Percentiles rank a stretch among this genome's conserved stretches.
phyloP scores from a whole-genome alignment of 805 yeast genomes.

The Candida peoriensis region DNA sequence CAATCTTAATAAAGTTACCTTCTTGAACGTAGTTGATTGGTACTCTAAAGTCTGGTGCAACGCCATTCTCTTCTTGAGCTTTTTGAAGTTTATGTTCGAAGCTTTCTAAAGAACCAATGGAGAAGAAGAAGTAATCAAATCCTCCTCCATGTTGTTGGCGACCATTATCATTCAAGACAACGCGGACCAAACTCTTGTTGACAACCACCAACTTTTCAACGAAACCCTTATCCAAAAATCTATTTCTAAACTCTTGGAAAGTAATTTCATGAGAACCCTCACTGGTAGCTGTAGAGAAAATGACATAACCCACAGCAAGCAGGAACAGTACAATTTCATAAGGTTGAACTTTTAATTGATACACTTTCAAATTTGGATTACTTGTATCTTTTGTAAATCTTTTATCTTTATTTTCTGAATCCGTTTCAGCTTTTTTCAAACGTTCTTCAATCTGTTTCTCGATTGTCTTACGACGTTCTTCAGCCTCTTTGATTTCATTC shows the following conservation, averaged over 20 bases:
- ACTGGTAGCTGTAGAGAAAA: conserved; percentile 23
- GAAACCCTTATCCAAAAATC: conserved; percentile 68
- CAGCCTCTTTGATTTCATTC: conserved; percentile 14
- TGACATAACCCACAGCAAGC: conserved; percentile 28
- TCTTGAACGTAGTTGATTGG: conserved; percentile 74
- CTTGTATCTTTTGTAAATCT: conserved; percentile 21
- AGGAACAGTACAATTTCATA: conserved; percentile 30
- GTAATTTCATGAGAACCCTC: conserved; percentile 56
- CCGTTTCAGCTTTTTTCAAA: background rate
- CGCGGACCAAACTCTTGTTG: conserved; percentile 70
- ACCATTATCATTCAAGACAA: conserved; percentile 61
- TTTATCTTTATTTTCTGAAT: conserved; percentile 10
- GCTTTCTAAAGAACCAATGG: conserved; percentile 81
- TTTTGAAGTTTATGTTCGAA: conserved; percentile 80
- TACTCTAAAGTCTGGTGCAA: conserved; percentile 64
- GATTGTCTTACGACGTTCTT: conserved; percentile 7
- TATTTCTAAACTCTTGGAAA: conserved; percentile 85
- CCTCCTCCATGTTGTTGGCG: conserved; percentile 37
- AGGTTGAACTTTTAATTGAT: conserved; percentile 29
- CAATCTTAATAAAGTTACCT: conserved; percentile 55
- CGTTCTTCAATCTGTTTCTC: conserved; percentile 1
- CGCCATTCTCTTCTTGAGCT: conserved; percentile 63
- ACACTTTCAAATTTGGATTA: conserved; percentile 28
- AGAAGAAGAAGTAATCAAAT: conserved; percentile 55
- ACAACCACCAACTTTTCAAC: conserved; percentile 73